A percentile compares a stretch with the other conserved stretches of the same genome.
Evolutionary conservation across 441 rosid genomes (phyloP).

Genomic region (Flueggea neowawraea): DNA sequence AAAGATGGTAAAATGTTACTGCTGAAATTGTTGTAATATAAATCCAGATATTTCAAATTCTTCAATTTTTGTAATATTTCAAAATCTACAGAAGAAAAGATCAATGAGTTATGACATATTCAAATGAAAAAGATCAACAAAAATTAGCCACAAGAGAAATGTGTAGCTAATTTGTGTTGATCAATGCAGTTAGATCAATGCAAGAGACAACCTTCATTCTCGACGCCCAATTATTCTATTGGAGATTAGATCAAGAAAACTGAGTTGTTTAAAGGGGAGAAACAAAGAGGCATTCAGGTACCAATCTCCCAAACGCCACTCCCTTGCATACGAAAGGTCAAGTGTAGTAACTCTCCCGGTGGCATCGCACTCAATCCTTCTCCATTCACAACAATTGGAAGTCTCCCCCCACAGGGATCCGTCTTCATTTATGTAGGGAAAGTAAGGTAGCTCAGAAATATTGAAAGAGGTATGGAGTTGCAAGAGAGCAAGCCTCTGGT

Average conservation of each 20-base stretch:
- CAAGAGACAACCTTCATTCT: neutral
- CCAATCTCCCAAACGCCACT: neutral
- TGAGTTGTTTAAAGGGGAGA: slow-evolving; percentile 10
- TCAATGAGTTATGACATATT: neutral
- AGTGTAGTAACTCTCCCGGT: slow-evolving; percentile 1
- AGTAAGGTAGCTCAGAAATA: rapidly evolving
- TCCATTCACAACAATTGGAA: slow-evolving; percentile 18
- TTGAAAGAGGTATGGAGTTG: slow-evolving; percentile 5
- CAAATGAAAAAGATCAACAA: neutral
- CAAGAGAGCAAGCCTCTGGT: slow-evolving; percentile 12
- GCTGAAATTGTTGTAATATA: slow-evolving; percentile 2
- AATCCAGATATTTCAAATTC: slow-evolving; percentile 1
- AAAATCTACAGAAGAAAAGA: neutral
- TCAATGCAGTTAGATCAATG: too few species aligned
- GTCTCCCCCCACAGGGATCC: neutral
- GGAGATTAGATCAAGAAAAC: rapidly evolving
- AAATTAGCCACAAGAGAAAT: neutral
- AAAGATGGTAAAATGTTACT: slow-evolving; percentile 16
- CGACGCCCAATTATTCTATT: neutral
- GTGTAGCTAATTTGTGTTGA: too few species aligned
- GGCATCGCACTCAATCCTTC: slow-evolving; percentile 1
- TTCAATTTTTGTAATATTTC: neutral
- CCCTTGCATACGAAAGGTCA: neutral
- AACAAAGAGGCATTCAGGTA: slow-evolving; percentile 14
- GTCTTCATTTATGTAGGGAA: too few species aligned